Evolutionary conservation across 73 alveolate genomes (phyloP), one percentile per base, ranked within the genome.

Genomic region (Loxodes magnus): DNA sequence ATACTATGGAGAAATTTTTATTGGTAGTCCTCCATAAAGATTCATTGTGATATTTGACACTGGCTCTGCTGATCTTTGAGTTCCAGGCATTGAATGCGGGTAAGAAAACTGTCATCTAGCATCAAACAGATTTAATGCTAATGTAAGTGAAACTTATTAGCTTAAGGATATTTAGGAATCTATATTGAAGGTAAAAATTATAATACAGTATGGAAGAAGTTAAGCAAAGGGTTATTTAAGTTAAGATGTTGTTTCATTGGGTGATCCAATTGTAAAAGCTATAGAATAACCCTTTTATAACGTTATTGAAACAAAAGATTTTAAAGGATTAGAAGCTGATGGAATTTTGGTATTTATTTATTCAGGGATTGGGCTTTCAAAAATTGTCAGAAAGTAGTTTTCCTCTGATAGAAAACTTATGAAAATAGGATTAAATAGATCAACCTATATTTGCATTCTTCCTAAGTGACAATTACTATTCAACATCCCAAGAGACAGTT

Each of bases 361-460:
- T n/a, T n/a, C n/a, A n/a, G n/a, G 59, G 59, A 1, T 25, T 46
- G 59, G 59, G 59, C 22, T 10, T 24, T 46, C 43, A 24, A 5
- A 9, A 9, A 9, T 9, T n/a, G 15, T n/a, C 14, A 5, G 16
- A 7, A 14, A 0, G 2, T 10, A 0, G 0, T 24, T 17, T 17
- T 1, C 59, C 59, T 1, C 17, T 46, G 17, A 25, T 46, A n/a
- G 14, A 22, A 7, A 21, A n/a, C 15, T 25, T 46, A 41, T 12
- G 7, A 25, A 15, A 16, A 12, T 9, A 19, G n/a, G 60, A 3
- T 46, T 6, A 25, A 5, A 46, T 46, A 22, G 26, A 46, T n/a
- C 5, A 16, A 1, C 50, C 59, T 9, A 21, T 2, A 10, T 46
- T 46, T 46, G 22, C 59, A 10, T 37, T 46, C 10, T 46, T 46